Evolutionary conservation across 2,329 filamentous ascomycete genomes (phyloP).

Genomic region (Neonectria ditissima): DNA sequence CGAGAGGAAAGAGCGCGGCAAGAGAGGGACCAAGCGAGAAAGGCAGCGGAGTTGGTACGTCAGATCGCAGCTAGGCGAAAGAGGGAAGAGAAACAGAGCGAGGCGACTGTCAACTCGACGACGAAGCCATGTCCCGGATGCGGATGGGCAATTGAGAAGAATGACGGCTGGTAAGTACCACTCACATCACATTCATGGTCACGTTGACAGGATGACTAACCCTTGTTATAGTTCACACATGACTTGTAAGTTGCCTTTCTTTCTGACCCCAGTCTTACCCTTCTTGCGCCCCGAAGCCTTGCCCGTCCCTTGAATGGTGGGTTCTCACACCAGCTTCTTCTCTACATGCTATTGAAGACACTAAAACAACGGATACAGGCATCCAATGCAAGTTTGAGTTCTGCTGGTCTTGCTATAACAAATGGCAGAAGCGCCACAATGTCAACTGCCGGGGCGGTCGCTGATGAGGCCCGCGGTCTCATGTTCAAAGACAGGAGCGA

Average conservation of each 20-base stretch:
- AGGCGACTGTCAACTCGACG: conserved; percentile 42
- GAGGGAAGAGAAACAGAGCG: conserved; percentile 51
- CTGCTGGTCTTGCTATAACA: conserved; percentile 48
- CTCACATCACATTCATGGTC: neutral
- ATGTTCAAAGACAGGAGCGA: neutral
- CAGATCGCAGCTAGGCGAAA: conserved; percentile 46
- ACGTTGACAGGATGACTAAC: conserved; percentile 39
- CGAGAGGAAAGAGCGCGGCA: conserved; percentile 39
- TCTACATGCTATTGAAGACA: conserved; percentile 2
- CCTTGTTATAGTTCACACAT: conserved; percentile 51
- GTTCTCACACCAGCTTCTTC: conserved; percentile 22
- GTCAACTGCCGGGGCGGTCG: conserved; percentile 32
- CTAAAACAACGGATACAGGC: conserved; percentile 46
- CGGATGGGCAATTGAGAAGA: conserved; percentile 54
- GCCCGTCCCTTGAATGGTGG: conserved; percentile 28
- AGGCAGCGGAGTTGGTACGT: conserved; percentile 44
- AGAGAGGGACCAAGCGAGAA: conserved; percentile 40
- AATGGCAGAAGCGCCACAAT: conserved; percentile 37
- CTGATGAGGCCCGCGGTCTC: neutral
- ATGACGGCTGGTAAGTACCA: conserved; percentile 56
- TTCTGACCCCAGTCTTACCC: neutral
- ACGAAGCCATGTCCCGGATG: conserved; percentile 56
- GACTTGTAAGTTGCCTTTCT: conserved; percentile 52
- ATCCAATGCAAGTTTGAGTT: conserved; percentile 51
- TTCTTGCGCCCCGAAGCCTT: conserved; percentile 14